Percentiles rank a stretch among this genome's conserved stretches.
These are phyloP conservation scores for Cladosporium sp. DNA, from an alignment of 2,329 filamentous ascomycete species.

Conservation along the genomic window DNA sequence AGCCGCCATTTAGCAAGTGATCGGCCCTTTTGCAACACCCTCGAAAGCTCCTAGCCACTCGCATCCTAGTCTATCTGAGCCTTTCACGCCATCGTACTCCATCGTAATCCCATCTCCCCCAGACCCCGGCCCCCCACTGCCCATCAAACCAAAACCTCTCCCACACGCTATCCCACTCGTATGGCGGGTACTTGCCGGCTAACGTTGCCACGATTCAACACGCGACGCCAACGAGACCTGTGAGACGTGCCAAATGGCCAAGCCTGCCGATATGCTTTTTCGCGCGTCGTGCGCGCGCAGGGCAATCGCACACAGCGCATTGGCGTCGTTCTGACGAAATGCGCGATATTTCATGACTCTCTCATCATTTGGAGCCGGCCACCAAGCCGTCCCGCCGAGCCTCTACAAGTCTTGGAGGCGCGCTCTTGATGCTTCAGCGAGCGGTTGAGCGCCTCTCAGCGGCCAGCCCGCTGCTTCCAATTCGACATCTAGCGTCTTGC, in stretches of 20 bases:
- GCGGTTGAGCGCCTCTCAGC: conserved; percentile 3
- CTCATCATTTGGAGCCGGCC: neutral
- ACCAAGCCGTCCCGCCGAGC: conserved; percentile 21
- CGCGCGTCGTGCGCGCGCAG: neutral
- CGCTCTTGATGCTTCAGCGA: conserved; percentile 9
- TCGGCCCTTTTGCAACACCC: conserved; percentile 20
- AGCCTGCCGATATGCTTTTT: neutral
- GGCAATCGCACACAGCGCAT: neutral
- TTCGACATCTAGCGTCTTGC: neutral
- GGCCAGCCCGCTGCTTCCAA: neutral
- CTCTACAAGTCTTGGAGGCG: conserved; percentile 13
- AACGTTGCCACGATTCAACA: neutral
- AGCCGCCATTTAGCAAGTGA: conserved; percentile 10
- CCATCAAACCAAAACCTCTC: conserved; percentile 1
- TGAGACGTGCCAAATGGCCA: neutral
- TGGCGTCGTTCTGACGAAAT: conserved; percentile 3
- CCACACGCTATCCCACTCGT: conserved; percentile 4
- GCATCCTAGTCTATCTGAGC: neutral
- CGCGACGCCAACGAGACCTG: neutral
- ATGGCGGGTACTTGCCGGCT: conserved; percentile 5
- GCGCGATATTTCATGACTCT: conserved; percentile 2
- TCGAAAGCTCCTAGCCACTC: neutral
- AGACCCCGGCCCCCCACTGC: conserved; percentile 13
- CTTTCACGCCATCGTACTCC: conserved; percentile 1
- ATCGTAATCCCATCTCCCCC: conserved; percentile 8